Conservation (phyloP, 2,329 filamentous ascomycete species). For the Fusarium xylarioides region DNA sequence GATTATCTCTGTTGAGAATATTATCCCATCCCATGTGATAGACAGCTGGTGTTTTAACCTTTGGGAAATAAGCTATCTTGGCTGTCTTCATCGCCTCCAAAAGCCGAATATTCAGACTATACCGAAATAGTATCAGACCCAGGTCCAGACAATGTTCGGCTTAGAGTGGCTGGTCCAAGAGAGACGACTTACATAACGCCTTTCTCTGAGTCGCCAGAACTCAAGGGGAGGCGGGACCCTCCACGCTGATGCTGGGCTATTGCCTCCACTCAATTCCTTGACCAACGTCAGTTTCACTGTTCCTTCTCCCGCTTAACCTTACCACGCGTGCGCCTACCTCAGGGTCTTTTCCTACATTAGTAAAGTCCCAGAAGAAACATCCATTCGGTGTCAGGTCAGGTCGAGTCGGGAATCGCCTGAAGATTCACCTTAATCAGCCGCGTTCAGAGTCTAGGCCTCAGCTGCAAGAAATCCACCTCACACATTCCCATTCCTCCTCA, state of each 20-base stretch:
- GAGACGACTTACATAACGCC: conserved; percentile 32
- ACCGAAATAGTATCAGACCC: conserved; percentile 14
- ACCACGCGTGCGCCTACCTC: neutral
- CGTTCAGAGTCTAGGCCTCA: conserved; percentile 1
- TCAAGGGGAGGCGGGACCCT: conserved; percentile 26
- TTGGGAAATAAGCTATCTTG: neutral
- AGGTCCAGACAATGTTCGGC: conserved; percentile 11
- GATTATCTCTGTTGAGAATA: neutral
- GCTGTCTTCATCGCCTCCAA: neutral
- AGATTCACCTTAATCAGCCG: conserved; percentile 1
- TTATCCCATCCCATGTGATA: neutral
- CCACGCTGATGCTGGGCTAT: neutral
- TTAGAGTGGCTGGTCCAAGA: conserved; percentile 21
- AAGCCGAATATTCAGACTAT: conserved; percentile 7
- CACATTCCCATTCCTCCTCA: neutral
- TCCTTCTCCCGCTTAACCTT: conserved; percentile 6
- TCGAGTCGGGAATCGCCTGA: neutral
- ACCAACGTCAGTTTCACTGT: neutral
- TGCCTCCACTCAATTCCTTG: conserved; percentile 20
- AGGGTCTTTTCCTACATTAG: neutral
- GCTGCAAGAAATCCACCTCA: neutral
- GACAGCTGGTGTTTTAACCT: neutral
- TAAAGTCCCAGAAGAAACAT: neutral
- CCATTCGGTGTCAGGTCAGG: neutral
- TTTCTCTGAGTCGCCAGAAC: conserved; percentile 31